Base-by-base conservation (phyloP, 176 grass and related monocot species). In the Eragrostis curvula region DNA sequence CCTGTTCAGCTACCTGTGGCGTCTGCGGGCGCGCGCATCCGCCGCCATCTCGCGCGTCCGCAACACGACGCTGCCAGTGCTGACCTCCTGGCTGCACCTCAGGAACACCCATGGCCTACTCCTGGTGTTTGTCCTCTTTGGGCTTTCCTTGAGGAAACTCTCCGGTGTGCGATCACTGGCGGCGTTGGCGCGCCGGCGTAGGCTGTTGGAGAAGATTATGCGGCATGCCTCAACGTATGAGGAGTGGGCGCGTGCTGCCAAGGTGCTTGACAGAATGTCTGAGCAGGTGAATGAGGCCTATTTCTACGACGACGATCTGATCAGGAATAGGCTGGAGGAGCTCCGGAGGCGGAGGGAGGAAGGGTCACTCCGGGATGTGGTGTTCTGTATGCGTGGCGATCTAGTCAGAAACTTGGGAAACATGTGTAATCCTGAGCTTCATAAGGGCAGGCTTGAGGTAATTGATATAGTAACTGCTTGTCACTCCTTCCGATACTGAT, bases 371-470 rank as follows among this genome's bases (percentile, higher is more conserved):
- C 84, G 85, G 83, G 96, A 98, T 24, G 87, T 96, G 12, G 90
- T 99, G 0, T 96, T 99, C 81, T 95, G 75, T 23, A 95, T 98
- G 96, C 92, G 96, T 45, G 84, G 86, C 8, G 93, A 99, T 84
- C 80, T 99, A 3, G 70, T 96, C 16, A 93, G 96, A 81, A 99
- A 96, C 79, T 68, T 99, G 79, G 96, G 96, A 13, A 99, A 96
- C 52, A 90, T 96, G 96, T 92, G 93, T 43, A 96, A 96, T 68
- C 90, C 96, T n/a, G 96, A 95, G 85, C 85, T 99, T 12, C 93
- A 99, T 21, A 99, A 91, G 50, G 96, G 90, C 41, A 85, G 96
- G 79, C 89, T 93, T 70, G 84, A 99, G 92, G 96, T 98, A 93
- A 57, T 36, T 57, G 48, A 77, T 36, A 42, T 56, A 18, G 23